phyloP scores from a whole-genome alignment of 106 monocot genomes.

The Acorus gramineus region DNA sequence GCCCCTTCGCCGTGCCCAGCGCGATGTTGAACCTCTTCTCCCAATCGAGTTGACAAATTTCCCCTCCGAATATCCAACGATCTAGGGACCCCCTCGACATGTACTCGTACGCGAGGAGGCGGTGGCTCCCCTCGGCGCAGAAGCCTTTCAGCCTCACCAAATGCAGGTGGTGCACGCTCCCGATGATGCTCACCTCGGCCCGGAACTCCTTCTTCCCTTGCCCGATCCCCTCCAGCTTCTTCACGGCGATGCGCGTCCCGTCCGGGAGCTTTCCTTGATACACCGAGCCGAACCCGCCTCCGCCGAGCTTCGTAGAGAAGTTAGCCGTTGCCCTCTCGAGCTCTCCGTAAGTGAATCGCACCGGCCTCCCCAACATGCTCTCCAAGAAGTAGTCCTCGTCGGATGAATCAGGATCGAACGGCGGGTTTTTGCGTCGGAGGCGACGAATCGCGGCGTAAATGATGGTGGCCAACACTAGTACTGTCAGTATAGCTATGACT shows the following conservation, averaged over 20 bases:
- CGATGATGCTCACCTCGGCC: slow-evolving; percentile 51
- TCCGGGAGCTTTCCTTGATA: slow-evolving; percentile 58
- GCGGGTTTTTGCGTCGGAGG: slow-evolving; percentile 7
- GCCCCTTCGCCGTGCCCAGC: slow-evolving; percentile 50
- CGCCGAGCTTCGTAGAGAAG: slow-evolving; percentile 59
- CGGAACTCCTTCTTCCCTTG: slow-evolving; percentile 64
- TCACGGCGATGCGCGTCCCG: slow-evolving; percentile 41
- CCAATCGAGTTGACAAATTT: slow-evolving; percentile 22
- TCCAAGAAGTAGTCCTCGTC: slow-evolving; percentile 51
- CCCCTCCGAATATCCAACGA: slow-evolving; percentile 40
- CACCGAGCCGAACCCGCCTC: slow-evolving; percentile 76
- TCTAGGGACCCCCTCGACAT: slow-evolving; percentile 43
- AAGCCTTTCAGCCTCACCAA: slow-evolving; percentile 67
- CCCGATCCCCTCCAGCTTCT: slow-evolving; percentile 49
- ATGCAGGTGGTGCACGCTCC: slow-evolving; percentile 68
- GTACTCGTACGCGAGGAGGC: slow-evolving; percentile 61
- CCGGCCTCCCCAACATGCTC: slow-evolving; percentile 43
- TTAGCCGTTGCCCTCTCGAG: slow-evolving; percentile 54
- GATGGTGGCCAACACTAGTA: slow-evolving; percentile 25
- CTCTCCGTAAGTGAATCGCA: slow-evolving; percentile 48
- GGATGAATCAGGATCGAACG: slow-evolving; percentile 16
- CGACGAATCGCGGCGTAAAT: slow-evolving; percentile 21
- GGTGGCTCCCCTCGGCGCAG: slow-evolving; percentile 45
- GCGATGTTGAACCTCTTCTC: slow-evolving; percentile 40
- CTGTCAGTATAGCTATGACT: slow-evolving; percentile 28